phyloP scores from a whole-genome alignment of 2,329 filamentous ascomycete species.

The Cercospora sp. region DNA sequence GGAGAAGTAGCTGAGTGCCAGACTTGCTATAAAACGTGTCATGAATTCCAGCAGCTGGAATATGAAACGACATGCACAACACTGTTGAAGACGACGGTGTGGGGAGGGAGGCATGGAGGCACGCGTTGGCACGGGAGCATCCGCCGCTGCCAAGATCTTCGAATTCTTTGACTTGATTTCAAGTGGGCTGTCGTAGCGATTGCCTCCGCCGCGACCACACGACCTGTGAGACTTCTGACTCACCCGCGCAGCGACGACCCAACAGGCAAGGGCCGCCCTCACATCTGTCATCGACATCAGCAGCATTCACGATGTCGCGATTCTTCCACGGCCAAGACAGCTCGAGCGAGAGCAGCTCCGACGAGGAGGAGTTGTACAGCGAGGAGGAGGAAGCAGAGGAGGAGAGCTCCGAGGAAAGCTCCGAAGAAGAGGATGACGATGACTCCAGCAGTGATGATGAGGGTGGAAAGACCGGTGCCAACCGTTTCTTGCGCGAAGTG shows the following conservation, averaged over 20 bases:
- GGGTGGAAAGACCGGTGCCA: slow-evolving; percentile 68
- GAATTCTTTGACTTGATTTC: slow-evolving; percentile 4
- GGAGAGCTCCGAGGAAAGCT: slow-evolving; percentile 47
- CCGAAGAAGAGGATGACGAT: slow-evolving; percentile 47
- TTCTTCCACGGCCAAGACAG: slow-evolving; percentile 97
- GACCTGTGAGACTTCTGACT: slow-evolving; percentile 12
- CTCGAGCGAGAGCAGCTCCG: slow-evolving; percentile 89
- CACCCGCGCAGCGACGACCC: slow-evolving; percentile 10
- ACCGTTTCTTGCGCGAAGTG: slow-evolving; percentile 74
- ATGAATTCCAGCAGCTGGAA: neutral
- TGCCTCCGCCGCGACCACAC: slow-evolving; percentile 1
- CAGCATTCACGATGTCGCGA: slow-evolving; percentile 60
- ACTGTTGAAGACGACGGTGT: neutral
- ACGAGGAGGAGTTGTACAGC: slow-evolving; percentile 92
- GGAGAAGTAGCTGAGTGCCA: neutral
- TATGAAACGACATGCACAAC: neutral
- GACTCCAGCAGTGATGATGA: slow-evolving; percentile 55
- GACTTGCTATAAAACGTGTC: neutral
- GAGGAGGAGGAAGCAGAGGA: slow-evolving; percentile 70
- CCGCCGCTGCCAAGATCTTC: slow-evolving; percentile 3
- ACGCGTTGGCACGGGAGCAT: neutral
- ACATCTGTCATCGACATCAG: slow-evolving; percentile 8
- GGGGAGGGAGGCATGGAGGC: neutral
- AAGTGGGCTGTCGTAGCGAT: slow-evolving; percentile 4
- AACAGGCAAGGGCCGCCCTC: slow-evolving; percentile 23